Evolutionary conservation across 2,329 filamentous ascomycete species (phyloP).

Genomic region (Arthrocladium fulminans): DNA sequence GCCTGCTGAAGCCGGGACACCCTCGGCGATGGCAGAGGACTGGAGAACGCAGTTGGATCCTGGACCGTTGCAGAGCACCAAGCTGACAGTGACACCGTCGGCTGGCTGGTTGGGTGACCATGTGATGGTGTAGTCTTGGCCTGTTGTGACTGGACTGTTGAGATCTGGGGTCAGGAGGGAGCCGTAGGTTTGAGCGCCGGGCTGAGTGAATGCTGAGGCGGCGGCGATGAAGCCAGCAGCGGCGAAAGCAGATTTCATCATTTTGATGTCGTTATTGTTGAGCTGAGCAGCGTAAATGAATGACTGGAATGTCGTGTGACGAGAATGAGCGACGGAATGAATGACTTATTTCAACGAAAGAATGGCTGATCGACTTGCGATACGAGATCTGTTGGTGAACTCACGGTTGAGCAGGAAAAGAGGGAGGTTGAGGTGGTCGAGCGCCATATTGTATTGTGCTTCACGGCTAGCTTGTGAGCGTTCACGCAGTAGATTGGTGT

Average conservation of each 20-base stretch:
- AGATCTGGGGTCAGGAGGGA: slow-evolving; percentile 19
- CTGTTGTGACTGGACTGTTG: slow-evolving; percentile 18
- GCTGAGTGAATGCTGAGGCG: slow-evolving; percentile 49
- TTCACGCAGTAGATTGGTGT: background rate
- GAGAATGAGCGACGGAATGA: background rate
- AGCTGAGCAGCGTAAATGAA: background rate
- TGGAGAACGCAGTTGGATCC: slow-evolving; percentile 19
- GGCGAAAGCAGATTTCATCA: slow-evolving; percentile 37
- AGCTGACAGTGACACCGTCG: slow-evolving; percentile 19
- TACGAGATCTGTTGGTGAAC: background rate
- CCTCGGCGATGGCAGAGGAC: slow-evolving; percentile 17
- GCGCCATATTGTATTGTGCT: slow-evolving; percentile 4
- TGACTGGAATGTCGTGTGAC: slow-evolving; percentile 2
- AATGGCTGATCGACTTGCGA: slow-evolving; percentile 7
- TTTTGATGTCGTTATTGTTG: background rate
- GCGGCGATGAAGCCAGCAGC: slow-evolving; percentile 60
- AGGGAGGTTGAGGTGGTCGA: slow-evolving; percentile 3
- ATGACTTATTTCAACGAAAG: slow-evolving; percentile 4
- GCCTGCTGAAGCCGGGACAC: slow-evolving; percentile 17
- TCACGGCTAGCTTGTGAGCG: background rate
- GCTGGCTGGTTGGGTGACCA: slow-evolving; percentile 19
- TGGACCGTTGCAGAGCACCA: slow-evolving; percentile 22
- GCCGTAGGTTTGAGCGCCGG: slow-evolving; percentile 15
- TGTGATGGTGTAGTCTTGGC: slow-evolving; percentile 18
- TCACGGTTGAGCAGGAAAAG: background rate